Conservation (phyloP, 306 rosid genomes). For the Vigna angularis region DNA sequence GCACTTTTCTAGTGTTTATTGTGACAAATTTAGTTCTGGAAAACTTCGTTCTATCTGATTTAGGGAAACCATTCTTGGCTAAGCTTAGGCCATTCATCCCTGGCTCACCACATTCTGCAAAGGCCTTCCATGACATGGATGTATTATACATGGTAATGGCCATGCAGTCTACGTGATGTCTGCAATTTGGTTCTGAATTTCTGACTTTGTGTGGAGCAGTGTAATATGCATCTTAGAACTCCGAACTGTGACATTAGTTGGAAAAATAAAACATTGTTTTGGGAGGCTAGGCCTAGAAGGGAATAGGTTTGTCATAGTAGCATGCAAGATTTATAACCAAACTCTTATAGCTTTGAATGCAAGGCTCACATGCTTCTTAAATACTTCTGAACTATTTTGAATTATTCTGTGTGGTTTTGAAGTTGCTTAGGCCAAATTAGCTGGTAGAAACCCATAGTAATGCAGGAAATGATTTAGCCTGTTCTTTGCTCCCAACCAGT, state of each 20-base stretch:
- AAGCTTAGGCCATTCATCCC: slow-evolving; percentile 58
- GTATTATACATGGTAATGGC: slow-evolving; percentile 19
- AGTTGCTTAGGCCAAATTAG: no score
- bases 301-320: no score
- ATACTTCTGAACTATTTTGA: no score
- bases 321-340: no score
- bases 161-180: slow-evolving; percentile 42
- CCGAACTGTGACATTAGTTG: slow-evolving; percentile 7
- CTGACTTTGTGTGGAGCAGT: slow-evolving; percentile 37
- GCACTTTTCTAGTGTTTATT: slow-evolving; percentile 32
- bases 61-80: slow-evolving; percentile 75
- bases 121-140: neutral
- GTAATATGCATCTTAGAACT: slow-evolving; percentile 43
- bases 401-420: no score
- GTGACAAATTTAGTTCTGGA: slow-evolving; percentile 41
- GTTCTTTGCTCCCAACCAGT: no score
- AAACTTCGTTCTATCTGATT: slow-evolving; percentile 50
- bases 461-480: no score
- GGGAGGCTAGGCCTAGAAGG: no score
- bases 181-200: slow-evolving; percentile 34
- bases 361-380: no score
- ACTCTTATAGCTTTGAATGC: no score
- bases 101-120: slow-evolving; percentile 62
- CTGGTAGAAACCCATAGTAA: no score
- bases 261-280: neutral